A percentile compares a stretch with the other conserved stretches of the same genome.
These are phyloP conservation scores for Nicotiana noctiflora DNA, from an alignment of 257 asterid genomes.

Conservation along the genomic window DNA sequence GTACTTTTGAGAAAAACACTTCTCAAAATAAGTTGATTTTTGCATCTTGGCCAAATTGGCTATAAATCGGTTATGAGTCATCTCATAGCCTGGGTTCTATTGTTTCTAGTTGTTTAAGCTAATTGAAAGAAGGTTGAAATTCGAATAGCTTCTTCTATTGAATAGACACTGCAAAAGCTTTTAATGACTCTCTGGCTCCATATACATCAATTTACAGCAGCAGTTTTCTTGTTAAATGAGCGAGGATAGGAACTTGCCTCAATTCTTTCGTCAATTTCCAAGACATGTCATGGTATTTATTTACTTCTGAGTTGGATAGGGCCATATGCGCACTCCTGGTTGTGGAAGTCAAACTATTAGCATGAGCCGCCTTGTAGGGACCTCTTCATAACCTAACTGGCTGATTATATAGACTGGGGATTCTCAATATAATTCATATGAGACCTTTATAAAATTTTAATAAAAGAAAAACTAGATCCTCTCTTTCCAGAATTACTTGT, in stretches of 20 bases:
- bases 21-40: too few species aligned
- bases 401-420: background rate
- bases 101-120: background rate
- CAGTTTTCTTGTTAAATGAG: background rate
- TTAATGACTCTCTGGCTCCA: background rate
- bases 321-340: background rate
- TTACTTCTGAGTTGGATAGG: background rate
- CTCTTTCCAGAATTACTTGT: background rate
- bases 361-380: background rate
- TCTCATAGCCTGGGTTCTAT: background rate
- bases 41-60: too few species aligned
- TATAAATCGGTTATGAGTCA: background rate
- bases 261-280: background rate
- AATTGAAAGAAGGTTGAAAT: background rate
- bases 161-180: background rate
- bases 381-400: background rate
- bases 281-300: background rate
- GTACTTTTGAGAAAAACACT: too few species aligned
- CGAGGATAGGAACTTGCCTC: background rate
- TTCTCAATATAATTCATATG: background rate
- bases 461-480: background rate
- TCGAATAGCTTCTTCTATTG: background rate
- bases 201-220: background rate
- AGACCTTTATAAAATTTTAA: background rate
- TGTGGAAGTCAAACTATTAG: background rate